Evolutionary conservation across 768 basidiomycete species (phyloP), one percentile per base, ranked within the genome.

Genomic region (Xanthoconium purpureum): DNA sequence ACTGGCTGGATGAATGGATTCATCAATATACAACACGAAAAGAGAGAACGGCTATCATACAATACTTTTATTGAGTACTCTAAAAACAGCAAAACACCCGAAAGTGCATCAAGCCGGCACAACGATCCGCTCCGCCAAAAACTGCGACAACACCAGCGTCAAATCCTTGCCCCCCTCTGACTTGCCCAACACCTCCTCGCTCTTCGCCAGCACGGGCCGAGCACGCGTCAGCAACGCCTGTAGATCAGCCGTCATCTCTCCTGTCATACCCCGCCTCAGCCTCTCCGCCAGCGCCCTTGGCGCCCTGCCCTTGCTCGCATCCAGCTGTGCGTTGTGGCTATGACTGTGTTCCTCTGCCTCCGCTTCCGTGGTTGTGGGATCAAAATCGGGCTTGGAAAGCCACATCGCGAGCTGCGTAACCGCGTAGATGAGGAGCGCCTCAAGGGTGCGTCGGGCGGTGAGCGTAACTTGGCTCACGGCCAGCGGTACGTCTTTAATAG

Each of bases 361-460:
- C 36, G 70, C 73, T 17, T 82, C 78, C 35, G 65, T 56, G 17
- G 66, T 63, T 13, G 66, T 62, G 2, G 69, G 64, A 47, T 88
- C 87, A 60, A 84, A 80, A 52, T 89, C 88, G 7, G 87, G 85
- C 63, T 85, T 89, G 39, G 82, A 81, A 11, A 90, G 75, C 84
- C 88, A 90, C 80, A 88, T 82, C 8, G 82, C 86, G 35, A 93
- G 81, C 65, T 93, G 91, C 8, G 88, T 89, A 39, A 84, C 80
- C 1, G 84, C 80, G 62, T 91, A 93, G 13, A 88, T 73, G 3
- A 89, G 72, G 24, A 88, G 77, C 6, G 77, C 80, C 65, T 93
- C 91, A 4, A 91, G 77, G 46, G 82, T 84, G 35, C 82, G 78
- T 18, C 84, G 79, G 0, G 82, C 78, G 2, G 82, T 84, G 14